phyloP scores from a whole-genome alignment of 371 early-diverging fungal species.

The Mucor circinelloides region DNA sequence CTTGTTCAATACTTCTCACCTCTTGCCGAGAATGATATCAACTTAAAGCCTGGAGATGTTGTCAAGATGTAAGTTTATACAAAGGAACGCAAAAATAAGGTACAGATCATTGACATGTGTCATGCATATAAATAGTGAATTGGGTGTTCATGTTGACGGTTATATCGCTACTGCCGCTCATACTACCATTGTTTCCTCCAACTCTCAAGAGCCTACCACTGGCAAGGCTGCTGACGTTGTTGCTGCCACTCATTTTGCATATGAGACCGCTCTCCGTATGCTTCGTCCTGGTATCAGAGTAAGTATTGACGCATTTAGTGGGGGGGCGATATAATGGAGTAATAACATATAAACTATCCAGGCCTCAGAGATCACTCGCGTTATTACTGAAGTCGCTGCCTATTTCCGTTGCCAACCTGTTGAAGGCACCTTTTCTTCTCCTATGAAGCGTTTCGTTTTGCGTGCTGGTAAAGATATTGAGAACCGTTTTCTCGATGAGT shows the following conservation, averaged over 20 bases:
- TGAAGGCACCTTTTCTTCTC: constrained; percentile 84
- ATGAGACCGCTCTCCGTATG: constrained; percentile 79
- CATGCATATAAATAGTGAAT: constrained; percentile 55
- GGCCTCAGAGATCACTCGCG: constrained; percentile 73
- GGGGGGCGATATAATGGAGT: not conserved
- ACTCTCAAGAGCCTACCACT: constrained; percentile 62
- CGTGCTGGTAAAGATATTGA: constrained; percentile 85
- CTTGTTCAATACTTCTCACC: constrained; percentile 80
- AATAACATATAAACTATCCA: constrained; percentile 7
- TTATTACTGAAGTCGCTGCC: constrained; percentile 75
- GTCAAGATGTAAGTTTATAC: constrained; percentile 75
- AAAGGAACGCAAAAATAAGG: not conserved
- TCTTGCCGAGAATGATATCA: constrained; percentile 54
- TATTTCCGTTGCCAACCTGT: constrained; percentile 87
- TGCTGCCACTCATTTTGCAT: constrained; percentile 81
- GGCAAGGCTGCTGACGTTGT: constrained; percentile 81
- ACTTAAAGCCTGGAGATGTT: constrained; percentile 77
- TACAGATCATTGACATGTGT: not conserved
- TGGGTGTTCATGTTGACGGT: constrained; percentile 94
- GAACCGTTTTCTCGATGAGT: constrained; percentile 78
- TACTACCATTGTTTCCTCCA: constrained; percentile 77
- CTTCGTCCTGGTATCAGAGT: constrained; percentile 78
- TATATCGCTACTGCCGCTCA: constrained; percentile 87
- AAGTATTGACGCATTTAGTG: not conserved
- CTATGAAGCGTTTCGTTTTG: constrained; percentile 80